phyloP scores from a whole-genome alignment of 495 filamentous ascomycete species.

The Xylaria curta region DNA sequence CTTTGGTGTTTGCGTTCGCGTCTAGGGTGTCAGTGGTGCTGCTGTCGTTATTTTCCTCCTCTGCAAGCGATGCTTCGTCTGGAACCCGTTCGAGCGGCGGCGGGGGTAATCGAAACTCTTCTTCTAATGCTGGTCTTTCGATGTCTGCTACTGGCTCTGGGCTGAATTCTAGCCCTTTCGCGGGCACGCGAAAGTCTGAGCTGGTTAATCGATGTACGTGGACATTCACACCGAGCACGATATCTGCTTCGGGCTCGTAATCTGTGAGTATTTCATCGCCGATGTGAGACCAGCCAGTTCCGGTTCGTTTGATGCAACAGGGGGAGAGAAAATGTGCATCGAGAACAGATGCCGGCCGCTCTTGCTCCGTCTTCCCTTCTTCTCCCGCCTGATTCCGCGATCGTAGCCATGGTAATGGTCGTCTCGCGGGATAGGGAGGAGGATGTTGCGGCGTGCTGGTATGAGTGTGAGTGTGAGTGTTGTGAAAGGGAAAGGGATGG shows the following conservation, averaged over 20 bases:
- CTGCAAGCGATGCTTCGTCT: background rate
- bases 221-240: background rate
- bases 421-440: constrained; percentile 15
- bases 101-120: background rate
- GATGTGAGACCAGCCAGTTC: background rate
- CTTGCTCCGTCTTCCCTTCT: background rate
- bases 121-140: background rate
- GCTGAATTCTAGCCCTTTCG: background rate
- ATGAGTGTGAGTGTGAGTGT: background rate
- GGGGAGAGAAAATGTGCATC: constrained; percentile 37
- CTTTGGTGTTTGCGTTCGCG: background rate
- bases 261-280: background rate
- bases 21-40: background rate
- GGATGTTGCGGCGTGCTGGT: background rate
- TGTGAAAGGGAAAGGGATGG: constrained; percentile 29
- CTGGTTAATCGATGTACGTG: background rate
- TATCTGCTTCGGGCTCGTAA: background rate
- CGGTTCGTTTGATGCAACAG: background rate
- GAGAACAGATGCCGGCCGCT: constrained; percentile 33
- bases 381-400: background rate
- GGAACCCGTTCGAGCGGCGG: background rate
- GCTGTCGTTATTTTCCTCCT: background rate
- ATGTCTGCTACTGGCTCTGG: background rate
- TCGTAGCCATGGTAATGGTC: background rate
- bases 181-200: background rate